Percentiles rank a stretch among this genome's conserved stretches.
These are phyloP conservation scores for Hanseniaspora vineae DNA, from an alignment of 805 yeast species.

Conservation along the genomic window DNA sequence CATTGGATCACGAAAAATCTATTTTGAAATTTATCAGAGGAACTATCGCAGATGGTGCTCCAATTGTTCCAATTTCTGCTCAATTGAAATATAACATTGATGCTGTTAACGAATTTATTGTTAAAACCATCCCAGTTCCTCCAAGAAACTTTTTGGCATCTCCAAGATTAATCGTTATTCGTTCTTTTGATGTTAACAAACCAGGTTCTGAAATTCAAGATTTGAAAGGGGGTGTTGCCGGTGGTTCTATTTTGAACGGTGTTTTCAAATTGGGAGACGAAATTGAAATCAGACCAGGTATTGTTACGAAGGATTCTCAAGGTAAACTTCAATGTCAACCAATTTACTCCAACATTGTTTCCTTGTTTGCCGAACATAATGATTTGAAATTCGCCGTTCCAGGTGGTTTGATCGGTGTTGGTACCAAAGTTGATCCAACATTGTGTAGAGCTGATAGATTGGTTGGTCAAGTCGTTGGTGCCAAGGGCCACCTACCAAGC, in stretches of 20 bases:
- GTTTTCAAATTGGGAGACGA: conserved; percentile 96
- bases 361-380: conserved; percentile 94
- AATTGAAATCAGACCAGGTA: conserved; percentile 98
- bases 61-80: conserved; percentile 96
- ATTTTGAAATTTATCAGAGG: conserved; percentile 89
- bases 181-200: conserved; percentile 97
- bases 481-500: conserved; percentile 89
- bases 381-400: conserved; percentile 98
- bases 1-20: conserved; percentile 88
- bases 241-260: conserved; percentile 96
- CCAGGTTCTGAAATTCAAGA: conserved; percentile 98
- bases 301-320: conserved; percentile 86
- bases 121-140: conserved; percentile 88
- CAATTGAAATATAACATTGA: conserved; percentile 97
- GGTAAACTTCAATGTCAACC: conserved; percentile 90
- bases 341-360: conserved; percentile 83
- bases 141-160: conserved; percentile 86
- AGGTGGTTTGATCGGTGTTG: conserved; percentile 99
- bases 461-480: conserved; percentile 98
- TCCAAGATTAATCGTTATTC: conserved; percentile 90
- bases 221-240: conserved; percentile 99
- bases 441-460: conserved; percentile 98
- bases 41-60: conserved; percentile 98
- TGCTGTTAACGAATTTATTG: conserved; percentile 95
- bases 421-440: conserved; percentile 97